phyloP scores from a whole-genome alignment of 768 basidiomycete genomes.

The Gloeopeniophorella convolvens region DNA sequence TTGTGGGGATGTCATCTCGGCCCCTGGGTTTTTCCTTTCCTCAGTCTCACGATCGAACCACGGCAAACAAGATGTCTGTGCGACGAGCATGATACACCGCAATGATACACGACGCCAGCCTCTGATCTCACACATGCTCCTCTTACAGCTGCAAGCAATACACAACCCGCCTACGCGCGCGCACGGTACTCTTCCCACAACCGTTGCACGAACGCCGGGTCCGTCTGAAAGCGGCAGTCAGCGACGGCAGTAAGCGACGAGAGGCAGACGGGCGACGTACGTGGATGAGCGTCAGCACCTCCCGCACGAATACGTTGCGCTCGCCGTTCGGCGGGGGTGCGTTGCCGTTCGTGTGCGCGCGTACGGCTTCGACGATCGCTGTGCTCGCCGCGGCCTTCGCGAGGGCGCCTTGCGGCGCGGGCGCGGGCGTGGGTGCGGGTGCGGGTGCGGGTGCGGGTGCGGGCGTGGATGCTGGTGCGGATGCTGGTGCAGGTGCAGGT shows the following conservation, averaged over 20 bases:
- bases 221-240: slow-evolving; percentile 37
- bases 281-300: slow-evolving; percentile 61
- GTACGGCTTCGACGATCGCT: slow-evolving; percentile 17
- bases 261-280: slow-evolving; percentile 17
- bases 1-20: no score
- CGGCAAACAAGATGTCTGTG: no score
- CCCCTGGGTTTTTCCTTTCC: no score
- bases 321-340: slow-evolving; percentile 10
- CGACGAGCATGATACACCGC: no score
- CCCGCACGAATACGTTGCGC: slow-evolving; percentile 46
- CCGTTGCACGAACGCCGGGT: slow-evolving; percentile 57
- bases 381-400: slow-evolving; percentile 12
- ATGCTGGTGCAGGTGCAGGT: no score
- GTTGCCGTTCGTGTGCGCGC: slow-evolving; percentile 11
- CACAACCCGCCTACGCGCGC: slow-evolving; percentile 11
- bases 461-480: no score
- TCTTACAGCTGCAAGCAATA: no score
- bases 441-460: no score
- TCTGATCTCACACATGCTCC: no score
- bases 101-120: no score
- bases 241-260: background rate
- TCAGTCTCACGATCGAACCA: no score
- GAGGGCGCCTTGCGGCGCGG: slow-evolving; percentile 1
- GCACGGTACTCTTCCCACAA: slow-evolving; percentile 47
- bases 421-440: background rate